These are phyloP conservation scores for Strigomonas culicis DNA, from an alignment of 208 protist genomes.

Conservation along the genomic window DNA sequence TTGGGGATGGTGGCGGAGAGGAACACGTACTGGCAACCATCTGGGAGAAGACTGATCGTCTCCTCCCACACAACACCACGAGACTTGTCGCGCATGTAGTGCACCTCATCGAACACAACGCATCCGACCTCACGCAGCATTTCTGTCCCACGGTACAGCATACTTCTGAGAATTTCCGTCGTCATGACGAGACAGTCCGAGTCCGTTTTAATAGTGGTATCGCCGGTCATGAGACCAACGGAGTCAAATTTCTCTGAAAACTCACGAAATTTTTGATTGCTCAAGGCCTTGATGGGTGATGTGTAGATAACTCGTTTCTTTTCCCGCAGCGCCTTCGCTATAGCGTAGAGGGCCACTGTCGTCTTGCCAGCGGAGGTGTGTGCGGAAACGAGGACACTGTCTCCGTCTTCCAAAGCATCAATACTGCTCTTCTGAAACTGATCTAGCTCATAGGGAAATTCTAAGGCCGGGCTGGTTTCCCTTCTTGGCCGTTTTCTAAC, in stretches of 20 bases:
- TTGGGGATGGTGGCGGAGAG: constrained; percentile 99
- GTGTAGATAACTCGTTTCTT: constrained; percentile 99
- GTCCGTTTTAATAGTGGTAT: constrained; percentile 98
- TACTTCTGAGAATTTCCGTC: constrained; percentile 99
- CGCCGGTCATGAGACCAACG: constrained; percentile 99
- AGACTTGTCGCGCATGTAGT: constrained; percentile 99
- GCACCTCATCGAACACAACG: constrained; percentile 99
- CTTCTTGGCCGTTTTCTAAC: constrained; percentile 47
- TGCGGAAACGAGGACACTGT: constrained; percentile 99
- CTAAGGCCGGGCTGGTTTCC: constrained; percentile 83
- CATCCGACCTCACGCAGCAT: constrained; percentile 99
- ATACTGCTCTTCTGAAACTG: constrained; percentile 95
- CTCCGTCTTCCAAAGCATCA: constrained; percentile 92
- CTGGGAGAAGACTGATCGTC: constrained; percentile 98
- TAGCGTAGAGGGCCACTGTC: constrained; percentile 99
- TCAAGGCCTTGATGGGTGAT: constrained; percentile 99
- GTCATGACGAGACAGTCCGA: constrained; percentile 99
- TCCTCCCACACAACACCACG: constrained; percentile 99
- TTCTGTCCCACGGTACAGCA: constrained; percentile 98
- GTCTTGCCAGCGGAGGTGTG: constrained; percentile 99
- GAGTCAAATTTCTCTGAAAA: constrained; percentile 96
- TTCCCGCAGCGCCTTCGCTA: constrained; percentile 96
- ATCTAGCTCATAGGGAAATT: constrained; percentile 96
- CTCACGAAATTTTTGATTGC: constrained; percentile 99
- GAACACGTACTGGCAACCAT: constrained; percentile 98